phyloP scores from a whole-genome alignment of 805 yeast genomes.

The Scheffersomyces stipitis region DNA sequence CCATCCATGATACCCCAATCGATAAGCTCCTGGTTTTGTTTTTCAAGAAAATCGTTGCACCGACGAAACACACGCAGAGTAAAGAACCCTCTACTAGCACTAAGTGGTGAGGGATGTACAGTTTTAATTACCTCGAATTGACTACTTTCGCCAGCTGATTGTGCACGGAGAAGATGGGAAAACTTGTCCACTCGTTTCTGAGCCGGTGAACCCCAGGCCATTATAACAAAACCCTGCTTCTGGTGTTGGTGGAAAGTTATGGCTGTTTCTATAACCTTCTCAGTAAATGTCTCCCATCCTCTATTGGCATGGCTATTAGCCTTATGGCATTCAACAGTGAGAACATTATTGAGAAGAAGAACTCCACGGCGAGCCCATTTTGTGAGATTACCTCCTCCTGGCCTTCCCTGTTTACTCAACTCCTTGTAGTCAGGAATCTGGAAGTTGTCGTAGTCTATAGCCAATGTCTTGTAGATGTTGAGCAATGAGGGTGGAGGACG shows the following conservation, averaged over 20 bases:
- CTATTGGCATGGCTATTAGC: constrained; percentile 88
- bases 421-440: constrained; percentile 46
- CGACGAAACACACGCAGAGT: constrained; percentile 69
- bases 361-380: constrained; percentile 91
- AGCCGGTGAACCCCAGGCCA: constrained; percentile 85
- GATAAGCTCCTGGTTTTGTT: constrained; percentile 44
- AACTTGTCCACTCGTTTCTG: constrained; percentile 53
- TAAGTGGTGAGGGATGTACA: constrained; percentile 94
- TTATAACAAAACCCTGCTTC: constrained; percentile 57
- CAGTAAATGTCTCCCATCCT: constrained; percentile 95
- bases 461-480: constrained; percentile 81
- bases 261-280: constrained; percentile 57
- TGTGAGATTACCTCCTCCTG: constrained; percentile 65
- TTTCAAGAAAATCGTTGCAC: constrained; percentile 75
- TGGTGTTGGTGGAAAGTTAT: constrained; percentile 43
- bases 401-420: constrained; percentile 22
- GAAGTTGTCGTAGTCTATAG: constrained; percentile 66
- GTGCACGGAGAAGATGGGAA: neutral
- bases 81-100: constrained; percentile 85
- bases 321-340: constrained; percentile 89
- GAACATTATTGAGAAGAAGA: constrained; percentile 77
- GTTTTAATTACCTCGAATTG: constrained; percentile 58
- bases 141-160: no score
- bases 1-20: constrained; percentile 60
- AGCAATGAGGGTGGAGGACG: constrained; percentile 81